A percentile compares a stretch with the other conserved stretches of the same genome.
These are phyloP conservation scores for Glomus cerebriforme DNA, from an alignment of 192 early-diverging fungal genomes.

Conservation along the genomic window DNA sequence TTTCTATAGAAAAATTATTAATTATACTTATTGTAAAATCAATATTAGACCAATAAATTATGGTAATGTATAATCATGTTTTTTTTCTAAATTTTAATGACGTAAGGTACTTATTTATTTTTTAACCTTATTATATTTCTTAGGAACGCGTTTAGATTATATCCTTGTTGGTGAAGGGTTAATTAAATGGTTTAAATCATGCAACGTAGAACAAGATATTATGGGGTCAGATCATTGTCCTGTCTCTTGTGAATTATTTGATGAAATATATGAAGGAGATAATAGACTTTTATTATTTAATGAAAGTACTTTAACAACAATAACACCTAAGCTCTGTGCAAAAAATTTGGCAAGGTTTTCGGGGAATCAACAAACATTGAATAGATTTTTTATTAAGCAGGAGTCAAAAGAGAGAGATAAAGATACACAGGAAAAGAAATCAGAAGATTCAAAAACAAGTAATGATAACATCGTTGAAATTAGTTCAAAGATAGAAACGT, in stretches of 20 bases:
- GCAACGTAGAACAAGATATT: slow-evolving; percentile 59
- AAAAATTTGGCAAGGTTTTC: slow-evolving; percentile 61
- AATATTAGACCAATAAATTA: slow-evolving; percentile 48
- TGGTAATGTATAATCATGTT: slow-evolving; percentile 28
- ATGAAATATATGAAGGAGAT: slow-evolving; percentile 18
- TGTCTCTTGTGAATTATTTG: slow-evolving; percentile 47
- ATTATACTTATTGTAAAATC: not conserved
- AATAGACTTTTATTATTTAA: not conserved
- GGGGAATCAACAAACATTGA: slow-evolving; percentile 60
- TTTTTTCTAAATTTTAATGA: not conserved
- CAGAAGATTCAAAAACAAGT: not conserved
- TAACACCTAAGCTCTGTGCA: slow-evolving; percentile 50
- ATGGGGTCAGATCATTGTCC: slow-evolving; percentile 86
- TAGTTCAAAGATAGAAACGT: not conserved
- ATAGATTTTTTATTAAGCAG: slow-evolving; percentile 44
- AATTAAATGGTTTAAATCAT: slow-evolving; percentile 58
- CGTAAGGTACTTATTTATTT: too few species aligned
- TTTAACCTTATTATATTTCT: not conserved
- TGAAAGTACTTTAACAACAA: slow-evolving; percentile 25
- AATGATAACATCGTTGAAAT: not conserved
- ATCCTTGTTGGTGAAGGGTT: slow-evolving; percentile 58
- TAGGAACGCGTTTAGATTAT: slow-evolving; percentile 79
- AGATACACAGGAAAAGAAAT: slow-evolving; percentile 15
- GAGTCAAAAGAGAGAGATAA: not conserved
- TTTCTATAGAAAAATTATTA: not conserved